Evolutionary conservation across 2,329 filamentous ascomycete species (phyloP).

Genomic region (Botrytis paeoniae): DNA sequence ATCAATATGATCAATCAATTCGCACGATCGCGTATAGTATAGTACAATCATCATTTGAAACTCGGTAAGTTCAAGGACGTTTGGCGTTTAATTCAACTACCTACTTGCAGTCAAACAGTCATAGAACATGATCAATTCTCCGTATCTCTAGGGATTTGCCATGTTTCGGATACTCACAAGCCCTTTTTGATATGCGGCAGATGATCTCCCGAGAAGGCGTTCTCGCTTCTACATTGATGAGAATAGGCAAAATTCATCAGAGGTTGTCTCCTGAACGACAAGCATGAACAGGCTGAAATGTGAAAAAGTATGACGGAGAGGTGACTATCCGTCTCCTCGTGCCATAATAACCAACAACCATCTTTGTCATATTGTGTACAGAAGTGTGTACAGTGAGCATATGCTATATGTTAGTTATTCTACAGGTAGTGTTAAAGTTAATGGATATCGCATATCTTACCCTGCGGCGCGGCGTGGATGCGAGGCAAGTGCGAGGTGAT

Average conservation of each 20-base stretch:
- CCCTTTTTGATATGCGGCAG: slow-evolving; percentile 24
- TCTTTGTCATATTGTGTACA: not conserved
- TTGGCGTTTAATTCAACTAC: slow-evolving; percentile 6
- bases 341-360: not conserved
- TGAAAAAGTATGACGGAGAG: slow-evolving; percentile 12
- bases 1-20: slow-evolving; percentile 11
- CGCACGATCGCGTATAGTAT: slow-evolving; percentile 1
- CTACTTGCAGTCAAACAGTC: slow-evolving; percentile 6
- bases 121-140: slow-evolving; percentile 18
- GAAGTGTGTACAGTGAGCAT: not conserved
- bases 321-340: slow-evolving; percentile 14
- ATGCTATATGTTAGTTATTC: slow-evolving; percentile 1
- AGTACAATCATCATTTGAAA: not conserved
- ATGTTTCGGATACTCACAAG: slow-evolving; percentile 21
- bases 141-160: slow-evolving; percentile 10
- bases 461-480: slow-evolving; percentile 15
- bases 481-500: slow-evolving; percentile 17
- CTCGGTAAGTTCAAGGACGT: slow-evolving; percentile 8
- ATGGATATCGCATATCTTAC: slow-evolving; percentile 13
- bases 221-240: slow-evolving; percentile 18
- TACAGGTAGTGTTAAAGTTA: not conserved
- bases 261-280: not conserved
- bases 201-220: slow-evolving; percentile 28
- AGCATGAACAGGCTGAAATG: slow-evolving; percentile 18
- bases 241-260: slow-evolving; percentile 1